Conservation (phyloP, 2,329 filamentous ascomycete species). For the Trichoderma pleuroti region DNA sequence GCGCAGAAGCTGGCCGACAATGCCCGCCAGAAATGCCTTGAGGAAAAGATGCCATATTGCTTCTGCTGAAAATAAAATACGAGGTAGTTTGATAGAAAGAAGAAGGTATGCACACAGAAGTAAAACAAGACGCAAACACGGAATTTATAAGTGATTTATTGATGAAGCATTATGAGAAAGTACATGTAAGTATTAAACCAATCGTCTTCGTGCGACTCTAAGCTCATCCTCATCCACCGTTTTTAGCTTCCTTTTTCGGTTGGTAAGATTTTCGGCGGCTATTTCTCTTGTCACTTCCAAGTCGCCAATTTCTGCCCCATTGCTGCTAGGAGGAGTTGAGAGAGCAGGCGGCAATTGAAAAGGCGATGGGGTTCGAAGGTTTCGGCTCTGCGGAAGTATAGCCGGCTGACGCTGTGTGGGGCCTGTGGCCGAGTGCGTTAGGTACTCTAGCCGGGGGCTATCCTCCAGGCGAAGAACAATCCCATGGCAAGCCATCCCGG, state of each 20-base stretch:
- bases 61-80: background rate
- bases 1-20: too few relatives aligned
- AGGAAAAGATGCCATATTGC: background rate
- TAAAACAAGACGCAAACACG: background rate
- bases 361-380: conserved; percentile 1
- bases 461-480: conserved; percentile 7
- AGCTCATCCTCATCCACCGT: background rate
- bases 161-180: background rate
- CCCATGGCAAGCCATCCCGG: background rate
- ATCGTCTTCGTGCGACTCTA: background rate
- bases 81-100: background rate
- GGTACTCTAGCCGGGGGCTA: conserved; percentile 8
- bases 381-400: background rate
- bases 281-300: background rate
- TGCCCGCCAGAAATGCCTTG: background rate
- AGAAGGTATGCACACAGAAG: background rate
- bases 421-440: background rate
- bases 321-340: background rate
- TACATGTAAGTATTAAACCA: background rate
- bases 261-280: background rate
- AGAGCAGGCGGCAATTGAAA: background rate
- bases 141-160: background rate
- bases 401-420: background rate
- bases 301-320: background rate
- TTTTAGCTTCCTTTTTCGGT: background rate